Conservation (phyloP, 2,329 filamentous ascomycete species). For the Diplodia mutila region DNA sequence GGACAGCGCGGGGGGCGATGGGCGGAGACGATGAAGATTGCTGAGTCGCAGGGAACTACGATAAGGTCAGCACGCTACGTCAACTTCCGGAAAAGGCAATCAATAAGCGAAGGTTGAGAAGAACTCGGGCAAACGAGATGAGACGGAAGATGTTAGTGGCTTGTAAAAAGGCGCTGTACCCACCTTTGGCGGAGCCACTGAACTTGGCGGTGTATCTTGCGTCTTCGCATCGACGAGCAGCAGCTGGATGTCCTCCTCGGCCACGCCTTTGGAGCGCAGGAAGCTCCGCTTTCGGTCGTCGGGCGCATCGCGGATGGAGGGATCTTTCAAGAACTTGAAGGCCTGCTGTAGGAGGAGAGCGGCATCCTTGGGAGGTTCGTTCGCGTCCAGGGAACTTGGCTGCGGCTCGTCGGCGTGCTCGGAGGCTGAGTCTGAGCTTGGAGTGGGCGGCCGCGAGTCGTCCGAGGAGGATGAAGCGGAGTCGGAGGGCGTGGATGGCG, state of each 20-base stretch:
- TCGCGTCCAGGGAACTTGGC: conserved; percentile 28
- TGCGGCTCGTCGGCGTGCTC: conserved; percentile 29
- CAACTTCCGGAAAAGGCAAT: background rate
- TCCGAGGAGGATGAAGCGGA: conserved; percentile 19
- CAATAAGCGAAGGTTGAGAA: background rate
- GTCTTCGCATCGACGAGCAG: conserved; percentile 55
- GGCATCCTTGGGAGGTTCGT: conserved; percentile 1
- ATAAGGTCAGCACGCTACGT: conserved; percentile 8
- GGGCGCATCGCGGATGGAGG: conserved; percentile 69
- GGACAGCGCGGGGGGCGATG: background rate
- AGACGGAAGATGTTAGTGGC: background rate
- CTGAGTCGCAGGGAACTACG: conserved; percentile 11
- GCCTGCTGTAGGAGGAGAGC: conserved; percentile 63
- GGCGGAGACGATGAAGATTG: background rate
- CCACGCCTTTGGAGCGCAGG: conserved; percentile 75
- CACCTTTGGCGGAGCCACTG: conserved; percentile 8
- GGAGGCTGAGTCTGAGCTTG: conserved; percentile 28
- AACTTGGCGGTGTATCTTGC: conserved; percentile 25
- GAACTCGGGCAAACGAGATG: background rate
- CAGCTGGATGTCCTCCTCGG: conserved; percentile 66
- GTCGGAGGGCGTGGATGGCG: conserved; percentile 26
- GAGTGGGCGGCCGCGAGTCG: conserved; percentile 2
- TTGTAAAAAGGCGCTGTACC: background rate
- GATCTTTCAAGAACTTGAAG: conserved; percentile 74
- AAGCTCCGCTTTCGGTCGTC: conserved; percentile 76